These are phyloP conservation scores for Mycosphaerella arachidis DNA, from an alignment of 2,329 filamentous ascomycete species.

Conservation along the genomic window DNA sequence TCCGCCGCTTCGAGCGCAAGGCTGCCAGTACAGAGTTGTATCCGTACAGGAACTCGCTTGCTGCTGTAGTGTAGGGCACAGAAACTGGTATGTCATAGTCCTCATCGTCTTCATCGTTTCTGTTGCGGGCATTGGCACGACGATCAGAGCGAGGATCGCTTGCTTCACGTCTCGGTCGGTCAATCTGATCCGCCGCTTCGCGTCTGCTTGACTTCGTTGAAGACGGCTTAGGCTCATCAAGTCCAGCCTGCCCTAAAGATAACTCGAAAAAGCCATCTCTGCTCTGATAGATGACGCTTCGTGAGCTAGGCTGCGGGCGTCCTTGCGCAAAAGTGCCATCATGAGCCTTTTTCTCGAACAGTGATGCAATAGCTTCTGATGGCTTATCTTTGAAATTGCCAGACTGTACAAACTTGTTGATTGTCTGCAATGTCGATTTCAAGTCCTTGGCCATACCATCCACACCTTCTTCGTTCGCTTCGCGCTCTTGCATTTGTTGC, in stretches of 20 bases:
- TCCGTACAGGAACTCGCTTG: constrained; percentile 89
- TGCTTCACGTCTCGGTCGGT: background rate
- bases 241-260: constrained; percentile 1
- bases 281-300: constrained; percentile 15
- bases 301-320: constrained; percentile 3
- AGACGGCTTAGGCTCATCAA: background rate
- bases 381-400: constrained; percentile 16
- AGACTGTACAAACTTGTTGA: constrained; percentile 14
- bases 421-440: constrained; percentile 7
- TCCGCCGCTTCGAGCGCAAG: constrained; percentile 62
- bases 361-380: constrained; percentile 14
- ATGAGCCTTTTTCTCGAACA: constrained; percentile 15
- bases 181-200: background rate
- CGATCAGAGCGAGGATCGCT: background rate
- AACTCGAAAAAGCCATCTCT: constrained; percentile 13
- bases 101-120: constrained; percentile 7
- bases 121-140: background rate
- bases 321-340: constrained; percentile 17
- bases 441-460: constrained; percentile 13
- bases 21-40: constrained; percentile 75
- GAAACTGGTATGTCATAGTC: constrained; percentile 36
- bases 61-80: constrained; percentile 72
- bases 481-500: constrained; percentile 15
- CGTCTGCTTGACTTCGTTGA: background rate
- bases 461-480: constrained; percentile 14